Evolutionary conservation across 768 basidiomycete genomes (phyloP).

Genomic region (Psilocybe cubensis): DNA sequence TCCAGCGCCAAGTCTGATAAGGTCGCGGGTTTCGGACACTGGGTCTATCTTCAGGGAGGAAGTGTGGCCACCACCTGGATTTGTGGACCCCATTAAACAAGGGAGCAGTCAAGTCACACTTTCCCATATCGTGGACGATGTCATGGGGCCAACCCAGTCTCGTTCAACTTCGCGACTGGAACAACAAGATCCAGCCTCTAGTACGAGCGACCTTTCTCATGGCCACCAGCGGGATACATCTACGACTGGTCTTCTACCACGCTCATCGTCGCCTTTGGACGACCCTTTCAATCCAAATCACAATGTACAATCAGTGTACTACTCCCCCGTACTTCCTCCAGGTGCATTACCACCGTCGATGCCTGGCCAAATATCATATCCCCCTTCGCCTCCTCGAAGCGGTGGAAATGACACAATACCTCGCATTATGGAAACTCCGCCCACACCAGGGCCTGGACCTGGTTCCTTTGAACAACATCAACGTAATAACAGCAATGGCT

Average conservation of each 20-base stretch:
- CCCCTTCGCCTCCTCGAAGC: not conserved
- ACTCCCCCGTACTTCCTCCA: constrained; percentile 10
- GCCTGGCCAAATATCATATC: constrained; percentile 11
- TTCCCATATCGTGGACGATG: constrained; percentile 46
- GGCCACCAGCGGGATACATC: constrained; percentile 9
- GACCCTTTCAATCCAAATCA: constrained; percentile 12
- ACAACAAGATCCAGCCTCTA: not conserved
- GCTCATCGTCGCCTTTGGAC: not conserved
- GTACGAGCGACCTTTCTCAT: constrained; percentile 3
- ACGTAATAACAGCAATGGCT: not conserved
- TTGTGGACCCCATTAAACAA: constrained; percentile 43
- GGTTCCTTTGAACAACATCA: not conserved
- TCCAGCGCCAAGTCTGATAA: constrained; percentile 39
- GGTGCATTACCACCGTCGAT: constrained; percentile 16
- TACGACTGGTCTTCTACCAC: not conserved
- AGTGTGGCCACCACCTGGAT: constrained; percentile 45
- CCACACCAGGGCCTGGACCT: not conserved
- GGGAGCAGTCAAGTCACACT: constrained; percentile 37
- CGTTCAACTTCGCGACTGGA: not conserved
- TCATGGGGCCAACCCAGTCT: constrained; percentile 45
- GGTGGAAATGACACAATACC: not conserved
- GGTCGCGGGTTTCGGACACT: constrained; percentile 42
- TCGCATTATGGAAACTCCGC: not conserved
- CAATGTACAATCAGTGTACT: constrained; percentile 9
- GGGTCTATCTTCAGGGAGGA: constrained; percentile 54